Percentiles rank a stretch among this genome's conserved stretches.
Conservation (phyloP, 2,329 filamentous ascomycete species). For the Fusarium robinianum region DNA sequence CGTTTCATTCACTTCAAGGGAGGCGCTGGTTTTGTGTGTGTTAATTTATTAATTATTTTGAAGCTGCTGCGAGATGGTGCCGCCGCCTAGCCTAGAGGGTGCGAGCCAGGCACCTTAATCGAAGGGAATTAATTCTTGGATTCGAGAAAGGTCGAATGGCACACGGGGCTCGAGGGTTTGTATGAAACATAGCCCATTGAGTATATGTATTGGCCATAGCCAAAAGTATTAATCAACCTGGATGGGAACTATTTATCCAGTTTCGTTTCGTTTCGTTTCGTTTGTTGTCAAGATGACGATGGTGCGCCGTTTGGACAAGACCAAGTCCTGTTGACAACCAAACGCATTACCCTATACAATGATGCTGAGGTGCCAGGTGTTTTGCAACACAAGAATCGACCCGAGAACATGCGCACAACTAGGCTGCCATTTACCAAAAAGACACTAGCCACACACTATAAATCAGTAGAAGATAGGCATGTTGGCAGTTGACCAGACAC, state of each 20-base stretch:
- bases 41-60: not conserved
- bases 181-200: conserved; percentile 13
- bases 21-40: not conserved
- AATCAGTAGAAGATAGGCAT: too few species aligned
- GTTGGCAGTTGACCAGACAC: too few species aligned
- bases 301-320: too few species aligned
- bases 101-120: not conserved
- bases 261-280: not conserved
- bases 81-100: not conserved
- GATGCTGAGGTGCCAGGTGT: too few species aligned
- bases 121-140: not conserved
- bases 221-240: conserved; percentile 2
- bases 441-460: not conserved
- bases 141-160: not conserved
- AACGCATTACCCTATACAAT: too few species aligned
- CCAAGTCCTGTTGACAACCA: too few species aligned
- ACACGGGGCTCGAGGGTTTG: conserved; percentile 8
- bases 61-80: not conserved
- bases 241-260: not conserved
- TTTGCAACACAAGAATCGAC: too few species aligned
- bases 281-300: too few species aligned
- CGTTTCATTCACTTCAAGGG: not conserved
- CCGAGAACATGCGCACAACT: too few species aligned
- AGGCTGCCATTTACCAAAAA: too few species aligned
- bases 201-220: conserved; percentile 6